Percentiles rank a stretch among this genome's conserved stretches.
phyloP scores from a whole-genome alignment of 1,284 basidiomycete genomes.

The Tilletiopsis washingtonensis region DNA sequence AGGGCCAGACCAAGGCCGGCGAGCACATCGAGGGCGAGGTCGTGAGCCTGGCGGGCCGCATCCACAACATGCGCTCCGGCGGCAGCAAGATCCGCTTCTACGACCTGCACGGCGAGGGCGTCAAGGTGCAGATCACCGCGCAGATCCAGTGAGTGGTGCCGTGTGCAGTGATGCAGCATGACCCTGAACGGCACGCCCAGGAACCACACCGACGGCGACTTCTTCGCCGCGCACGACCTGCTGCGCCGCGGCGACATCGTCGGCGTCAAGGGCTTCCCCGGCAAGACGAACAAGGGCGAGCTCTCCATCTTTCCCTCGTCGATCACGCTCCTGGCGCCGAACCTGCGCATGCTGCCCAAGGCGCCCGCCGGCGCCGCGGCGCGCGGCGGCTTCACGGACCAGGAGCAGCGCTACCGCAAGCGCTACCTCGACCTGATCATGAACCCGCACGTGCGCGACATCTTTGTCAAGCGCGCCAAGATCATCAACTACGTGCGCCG shows the following conservation, averaged over 20 bases:
- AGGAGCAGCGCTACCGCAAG: conserved; percentile 96
- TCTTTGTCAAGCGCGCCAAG: conserved; percentile 73
- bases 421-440: conserved; percentile 97
- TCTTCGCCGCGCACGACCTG: conserved; percentile 67
- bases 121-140: conserved; percentile 92
- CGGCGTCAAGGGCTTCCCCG: conserved; percentile 79
- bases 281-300: conserved; percentile 92
- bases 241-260: conserved; percentile 95
- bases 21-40: conserved; percentile 40
- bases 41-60: conserved; percentile 71
- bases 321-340: conserved; percentile 86
- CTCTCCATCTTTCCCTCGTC: conserved; percentile 76
- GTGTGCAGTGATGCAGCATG: no score
- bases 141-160: conserved; percentile 63
- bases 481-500: conserved; percentile 60
- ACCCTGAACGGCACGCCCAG: no score
- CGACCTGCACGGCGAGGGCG: conserved; percentile 85
- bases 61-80: conserved; percentile 79
- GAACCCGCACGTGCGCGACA: conserved; percentile 78
- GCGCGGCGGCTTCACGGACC: conserved; percentile 65
- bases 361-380: conserved; percentile 21
- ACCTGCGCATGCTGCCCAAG: conserved; percentile 79
- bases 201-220: conserved; percentile 52
- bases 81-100: conserved; percentile 87
- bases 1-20: conserved; percentile 50